Conservation (phyloP, 345 rosid genomes). For the Sonneratia alba region DNA sequence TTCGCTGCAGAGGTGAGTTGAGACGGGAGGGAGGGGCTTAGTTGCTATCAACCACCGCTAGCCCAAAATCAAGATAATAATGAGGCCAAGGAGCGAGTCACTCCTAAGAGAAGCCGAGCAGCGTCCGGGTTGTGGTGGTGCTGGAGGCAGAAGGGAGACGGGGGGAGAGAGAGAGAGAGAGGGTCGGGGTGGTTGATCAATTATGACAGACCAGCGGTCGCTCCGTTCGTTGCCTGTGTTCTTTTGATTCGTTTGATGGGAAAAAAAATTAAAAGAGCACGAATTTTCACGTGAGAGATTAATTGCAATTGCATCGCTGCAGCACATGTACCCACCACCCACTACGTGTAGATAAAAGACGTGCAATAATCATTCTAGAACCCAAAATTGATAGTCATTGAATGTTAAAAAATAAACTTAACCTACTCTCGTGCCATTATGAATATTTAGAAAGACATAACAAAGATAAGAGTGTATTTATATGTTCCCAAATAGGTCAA, state of each 20-base stretch:
- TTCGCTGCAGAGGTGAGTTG: not conserved
- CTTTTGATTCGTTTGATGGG: not conserved
- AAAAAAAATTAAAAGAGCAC: not conserved
- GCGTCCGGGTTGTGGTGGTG: not conserved
- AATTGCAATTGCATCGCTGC: too few relatives aligned
- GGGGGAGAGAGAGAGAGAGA: not conserved
- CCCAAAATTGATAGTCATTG: too few relatives aligned
- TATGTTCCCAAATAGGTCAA: too few relatives aligned
- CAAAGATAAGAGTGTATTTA: too few relatives aligned
- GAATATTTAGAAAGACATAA: too few relatives aligned
- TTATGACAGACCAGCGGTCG: conserved; percentile 4
- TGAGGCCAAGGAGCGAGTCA: not conserved
- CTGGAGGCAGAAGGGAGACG: not conserved
- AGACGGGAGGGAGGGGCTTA: not conserved
- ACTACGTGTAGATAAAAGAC: too few relatives aligned
- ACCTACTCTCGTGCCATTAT: too few relatives aligned
- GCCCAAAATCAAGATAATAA: not conserved
- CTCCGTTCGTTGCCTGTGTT: conserved; percentile 3
- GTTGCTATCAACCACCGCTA: not conserved
- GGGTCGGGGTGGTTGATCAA: not conserved
- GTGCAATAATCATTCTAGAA: too few relatives aligned
- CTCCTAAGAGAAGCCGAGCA: not conserved
- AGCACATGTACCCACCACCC: too few relatives aligned
- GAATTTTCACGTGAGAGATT: not conserved
- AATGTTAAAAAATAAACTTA: too few relatives aligned